Evolutionary conservation across 768 basidiomycete genomes (phyloP).

Genomic region (Pleurotus citrinopileatus): DNA sequence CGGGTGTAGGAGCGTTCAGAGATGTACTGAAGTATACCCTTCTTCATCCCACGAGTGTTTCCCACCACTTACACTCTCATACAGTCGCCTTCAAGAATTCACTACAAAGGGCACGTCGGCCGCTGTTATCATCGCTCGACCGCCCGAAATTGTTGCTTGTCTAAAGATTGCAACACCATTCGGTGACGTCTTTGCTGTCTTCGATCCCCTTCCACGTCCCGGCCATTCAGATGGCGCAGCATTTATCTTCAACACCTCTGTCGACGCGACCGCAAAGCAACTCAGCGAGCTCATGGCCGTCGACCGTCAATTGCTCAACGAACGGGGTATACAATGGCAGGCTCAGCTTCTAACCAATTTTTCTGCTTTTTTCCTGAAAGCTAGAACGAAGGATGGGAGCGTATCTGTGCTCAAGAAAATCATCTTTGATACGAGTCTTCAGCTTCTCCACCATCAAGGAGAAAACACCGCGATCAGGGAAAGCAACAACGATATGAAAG

Average conservation of each 20-base stretch:
- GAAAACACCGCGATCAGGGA: slow-evolving; percentile 34
- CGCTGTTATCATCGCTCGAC: slow-evolving; percentile 60
- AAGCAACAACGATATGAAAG: slow-evolving; percentile 22
- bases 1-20: slow-evolving; percentile 3
- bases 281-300: slow-evolving; percentile 47
- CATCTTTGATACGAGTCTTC: slow-evolving; percentile 48
- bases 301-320: slow-evolving; percentile 41
- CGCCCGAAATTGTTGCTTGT: slow-evolving; percentile 66
- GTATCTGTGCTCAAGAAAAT: slow-evolving; percentile 24
- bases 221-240: slow-evolving; percentile 59
- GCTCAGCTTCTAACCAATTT: slow-evolving; percentile 59
- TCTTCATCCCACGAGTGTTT: background rate
- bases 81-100: slow-evolving; percentile 25
- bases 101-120: slow-evolving; percentile 19
- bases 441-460: slow-evolving; percentile 39
- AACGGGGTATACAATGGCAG: slow-evolving; percentile 56
- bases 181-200: slow-evolving; percentile 50
- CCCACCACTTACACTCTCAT: background rate
- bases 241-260: slow-evolving; percentile 48
- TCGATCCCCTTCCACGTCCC: slow-evolving; percentile 66
- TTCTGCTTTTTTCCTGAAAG: slow-evolving; percentile 54
- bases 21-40: slow-evolving; percentile 4
- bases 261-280: slow-evolving; percentile 39
- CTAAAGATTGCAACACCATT: slow-evolving; percentile 32
- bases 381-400: slow-evolving; percentile 22